Percentiles rank a stretch among this genome's conserved stretches.
These are phyloP conservation scores for Russula olivacea DNA, from an alignment of 768 basidiomycete species.

Conservation along the genomic window DNA sequence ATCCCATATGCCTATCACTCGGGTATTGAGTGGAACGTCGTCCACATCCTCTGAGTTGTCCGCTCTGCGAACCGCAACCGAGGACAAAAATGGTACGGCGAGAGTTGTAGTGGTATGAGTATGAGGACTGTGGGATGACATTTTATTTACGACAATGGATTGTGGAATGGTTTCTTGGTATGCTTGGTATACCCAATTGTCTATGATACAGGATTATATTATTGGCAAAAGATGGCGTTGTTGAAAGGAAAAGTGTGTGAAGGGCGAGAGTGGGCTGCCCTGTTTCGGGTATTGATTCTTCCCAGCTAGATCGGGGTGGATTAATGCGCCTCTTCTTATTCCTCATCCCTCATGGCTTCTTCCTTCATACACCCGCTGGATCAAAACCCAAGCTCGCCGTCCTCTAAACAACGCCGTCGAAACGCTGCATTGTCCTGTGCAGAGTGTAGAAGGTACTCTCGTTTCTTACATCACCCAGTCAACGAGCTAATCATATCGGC, in stretches of 20 bases:
- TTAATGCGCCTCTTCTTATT: slow-evolving; percentile 19
- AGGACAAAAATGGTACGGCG: not conserved
- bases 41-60: slow-evolving; percentile 13
- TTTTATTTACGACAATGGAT: not conserved
- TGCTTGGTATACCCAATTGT: not conserved
- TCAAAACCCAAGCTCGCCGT: slow-evolving; percentile 16
- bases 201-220: not conserved
- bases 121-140: not conserved
- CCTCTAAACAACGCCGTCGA: slow-evolving; percentile 30
- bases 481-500: slow-evolving; percentile 21
- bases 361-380: slow-evolving; percentile 18
- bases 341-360: slow-evolving; percentile 25
- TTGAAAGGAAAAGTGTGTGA: too few relatives aligned
- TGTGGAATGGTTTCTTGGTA: not conserved
- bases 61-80: not conserved
- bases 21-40: slow-evolving; percentile 11
- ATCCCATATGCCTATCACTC: slow-evolving; percentile 10
- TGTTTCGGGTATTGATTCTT: slow-evolving; percentile 22
- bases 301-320: slow-evolving; percentile 20
- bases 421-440: slow-evolving; percentile 56
- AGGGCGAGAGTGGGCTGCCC: not conserved
- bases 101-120: slow-evolving; percentile 10
- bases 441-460: slow-evolving; percentile 56
- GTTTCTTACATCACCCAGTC: slow-evolving; percentile 1
- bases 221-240: not conserved